phyloP scores from a whole-genome alignment of 306 rosid species.

The Calophaca sinica region DNA sequence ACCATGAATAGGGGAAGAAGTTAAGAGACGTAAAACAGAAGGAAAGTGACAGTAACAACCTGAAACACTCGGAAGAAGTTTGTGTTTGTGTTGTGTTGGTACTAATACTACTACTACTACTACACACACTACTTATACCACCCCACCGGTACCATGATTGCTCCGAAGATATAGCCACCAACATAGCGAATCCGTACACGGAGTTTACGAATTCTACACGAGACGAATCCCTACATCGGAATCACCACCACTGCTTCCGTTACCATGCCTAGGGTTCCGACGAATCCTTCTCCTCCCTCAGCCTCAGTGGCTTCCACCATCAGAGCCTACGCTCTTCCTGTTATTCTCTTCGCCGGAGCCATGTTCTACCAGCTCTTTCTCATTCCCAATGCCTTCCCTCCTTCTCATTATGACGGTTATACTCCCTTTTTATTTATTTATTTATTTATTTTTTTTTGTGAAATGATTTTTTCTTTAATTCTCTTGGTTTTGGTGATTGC shows the following conservation, averaged over 20 bases:
- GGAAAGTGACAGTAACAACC: not conserved
- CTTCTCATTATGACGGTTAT: slow-evolving; percentile 83
- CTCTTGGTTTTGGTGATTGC: slow-evolving; percentile 27
- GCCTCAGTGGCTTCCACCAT: slow-evolving; percentile 56
- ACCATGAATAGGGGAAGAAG: not conserved
- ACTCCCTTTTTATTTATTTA: not conserved
- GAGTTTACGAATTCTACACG: too few relatives aligned
- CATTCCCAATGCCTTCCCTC: slow-evolving; percentile 83
- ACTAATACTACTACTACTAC: not conserved
- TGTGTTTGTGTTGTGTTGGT: not conserved
- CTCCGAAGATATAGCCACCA: not conserved
- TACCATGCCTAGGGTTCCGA: slow-evolving; percentile 57
- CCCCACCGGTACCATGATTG: not conserved
- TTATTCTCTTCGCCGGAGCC: slow-evolving; percentile 69
- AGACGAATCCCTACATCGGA: not conserved
- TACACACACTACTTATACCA: not conserved
- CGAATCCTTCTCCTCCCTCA: slow-evolving; percentile 27
- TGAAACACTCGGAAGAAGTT: not conserved
- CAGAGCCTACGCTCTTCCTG: slow-evolving; percentile 77
- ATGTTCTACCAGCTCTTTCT: slow-evolving; percentile 77
- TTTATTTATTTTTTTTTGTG: not conserved
- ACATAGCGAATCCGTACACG: not conserved
- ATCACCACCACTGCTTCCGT: not conserved
- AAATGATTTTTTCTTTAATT: not conserved
- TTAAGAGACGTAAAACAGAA: not conserved